A percentile compares a stretch with the other conserved stretches of the same genome.
phyloP scores from a whole-genome alignment of 768 basidiomycete genomes.

The Postia placenta region DNA sequence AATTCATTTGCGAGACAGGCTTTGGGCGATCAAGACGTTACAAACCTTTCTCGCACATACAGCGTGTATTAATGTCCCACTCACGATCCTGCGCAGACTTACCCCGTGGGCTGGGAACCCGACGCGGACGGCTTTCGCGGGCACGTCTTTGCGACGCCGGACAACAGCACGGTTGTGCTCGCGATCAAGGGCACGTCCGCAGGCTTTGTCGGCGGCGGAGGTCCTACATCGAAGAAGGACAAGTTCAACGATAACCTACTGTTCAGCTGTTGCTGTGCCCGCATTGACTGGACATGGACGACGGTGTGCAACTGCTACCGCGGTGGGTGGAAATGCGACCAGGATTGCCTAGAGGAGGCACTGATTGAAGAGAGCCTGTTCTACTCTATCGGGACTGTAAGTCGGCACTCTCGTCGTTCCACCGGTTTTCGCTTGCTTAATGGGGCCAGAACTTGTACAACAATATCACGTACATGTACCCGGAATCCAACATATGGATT shows the following conservation, averaged over 20 bases:
- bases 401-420: slow-evolving; percentile 18
- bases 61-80: background rate
- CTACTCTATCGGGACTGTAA: slow-evolving; percentile 83
- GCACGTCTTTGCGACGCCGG: slow-evolving; percentile 79
- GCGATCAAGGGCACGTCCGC: slow-evolving; percentile 95
- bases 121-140: slow-evolving; percentile 86
- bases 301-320: slow-evolving; percentile 88
- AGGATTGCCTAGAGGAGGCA: slow-evolving; percentile 69
- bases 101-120: slow-evolving; percentile 91
- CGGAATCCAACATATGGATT: slow-evolving; percentile 85
- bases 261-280: slow-evolving; percentile 93
- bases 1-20: background rate
- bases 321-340: slow-evolving; percentile 76
- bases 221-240: slow-evolving; percentile 86
- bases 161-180: slow-evolving; percentile 81
- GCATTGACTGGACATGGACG: slow-evolving; percentile 89
- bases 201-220: slow-evolving; percentile 62
- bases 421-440: background rate
- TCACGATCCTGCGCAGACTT: slow-evolving; percentile 44
- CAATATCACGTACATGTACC: slow-evolving; percentile 91
- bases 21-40: background rate
- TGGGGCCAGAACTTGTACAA: slow-evolving; percentile 78
- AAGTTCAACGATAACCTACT: slow-evolving; percentile 90
- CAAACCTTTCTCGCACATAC: too few relatives aligned
- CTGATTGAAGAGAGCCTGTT: slow-evolving; percentile 79